A percentile compares a stretch with the other conserved stretches of the same genome.
Conservation (phyloP, 1,139 yeast genomes). For the Candida glucosophila region DNA sequence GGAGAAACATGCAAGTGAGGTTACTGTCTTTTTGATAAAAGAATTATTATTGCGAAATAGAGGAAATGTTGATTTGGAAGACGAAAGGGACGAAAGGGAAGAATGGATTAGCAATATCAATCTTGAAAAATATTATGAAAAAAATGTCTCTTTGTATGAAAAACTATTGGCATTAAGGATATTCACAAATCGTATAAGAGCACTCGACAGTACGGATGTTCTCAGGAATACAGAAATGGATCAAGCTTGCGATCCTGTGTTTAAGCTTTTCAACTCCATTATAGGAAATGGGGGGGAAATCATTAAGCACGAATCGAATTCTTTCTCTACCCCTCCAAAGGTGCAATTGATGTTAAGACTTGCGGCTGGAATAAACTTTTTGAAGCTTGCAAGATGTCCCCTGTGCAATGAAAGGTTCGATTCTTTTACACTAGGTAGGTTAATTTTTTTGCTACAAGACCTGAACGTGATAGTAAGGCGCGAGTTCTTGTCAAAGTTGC, state of each 20-base stretch:
- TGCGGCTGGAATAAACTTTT: conserved; percentile 56
- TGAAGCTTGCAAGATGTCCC: conserved; percentile 57
- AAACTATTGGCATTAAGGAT: conserved; percentile 52
- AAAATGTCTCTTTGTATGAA: conserved; percentile 22
- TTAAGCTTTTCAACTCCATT: conserved; percentile 58
- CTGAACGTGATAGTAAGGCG: conserved; percentile 50
- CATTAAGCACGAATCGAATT: conserved; percentile 35
- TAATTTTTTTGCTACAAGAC: conserved; percentile 62
- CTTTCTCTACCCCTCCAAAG: conserved; percentile 55
- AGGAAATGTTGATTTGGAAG: conserved; percentile 13
- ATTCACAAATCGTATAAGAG: conserved; percentile 53
- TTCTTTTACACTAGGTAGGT: conserved; percentile 41
- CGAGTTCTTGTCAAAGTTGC: conserved; percentile 42
- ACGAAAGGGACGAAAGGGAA: conserved; percentile 44
- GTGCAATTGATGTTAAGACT: conserved; percentile 58
- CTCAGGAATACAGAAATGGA: conserved; percentile 19
- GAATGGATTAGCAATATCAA: no score
- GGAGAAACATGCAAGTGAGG: conserved; percentile 46
- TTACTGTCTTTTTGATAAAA: conserved; percentile 54
- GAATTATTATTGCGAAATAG: conserved; percentile 50
- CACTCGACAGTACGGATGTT: conserved; percentile 3
- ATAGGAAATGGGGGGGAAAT: conserved; percentile 82
- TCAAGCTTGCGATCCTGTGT: conserved; percentile 49
- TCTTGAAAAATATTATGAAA: conserved; percentile 18
- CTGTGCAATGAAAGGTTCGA: conserved; percentile 45